Evolutionary conservation across 108 stramenopile species (phyloP).

Genomic region (Nitzschia sp.): DNA sequence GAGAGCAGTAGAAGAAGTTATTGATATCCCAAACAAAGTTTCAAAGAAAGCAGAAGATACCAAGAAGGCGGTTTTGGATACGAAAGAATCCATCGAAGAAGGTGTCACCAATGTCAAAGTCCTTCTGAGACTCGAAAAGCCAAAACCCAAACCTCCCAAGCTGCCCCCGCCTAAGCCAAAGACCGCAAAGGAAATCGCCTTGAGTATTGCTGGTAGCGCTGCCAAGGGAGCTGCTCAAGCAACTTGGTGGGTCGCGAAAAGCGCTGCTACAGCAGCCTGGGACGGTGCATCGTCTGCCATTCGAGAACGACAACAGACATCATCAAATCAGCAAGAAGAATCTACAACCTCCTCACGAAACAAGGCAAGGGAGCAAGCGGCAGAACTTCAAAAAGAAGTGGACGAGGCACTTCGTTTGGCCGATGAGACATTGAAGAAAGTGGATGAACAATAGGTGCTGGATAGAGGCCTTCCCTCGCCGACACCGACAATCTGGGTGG

Average conservation of each 20-base stretch:
- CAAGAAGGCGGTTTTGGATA: not conserved
- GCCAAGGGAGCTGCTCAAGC: slow-evolving; percentile 8
- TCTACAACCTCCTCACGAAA: not conserved
- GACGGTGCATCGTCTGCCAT: slow-evolving; percentile 8
- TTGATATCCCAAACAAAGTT: slow-evolving; percentile 16
- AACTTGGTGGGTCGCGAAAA: slow-evolving; percentile 8
- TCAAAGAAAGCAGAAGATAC: slow-evolving; percentile 15
- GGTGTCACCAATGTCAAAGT: slow-evolving; percentile 24
- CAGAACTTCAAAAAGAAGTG: slow-evolving; percentile 12
- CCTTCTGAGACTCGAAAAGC: slow-evolving; percentile 36
- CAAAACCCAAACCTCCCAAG: slow-evolving; percentile 38
- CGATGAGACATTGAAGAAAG: slow-evolving; percentile 7
- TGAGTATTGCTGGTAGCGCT: slow-evolving; percentile 16
- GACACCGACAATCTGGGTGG: no score
- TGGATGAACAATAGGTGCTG: no score
- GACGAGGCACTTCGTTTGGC: slow-evolving; percentile 17
- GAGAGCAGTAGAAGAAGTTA: slow-evolving; percentile 15
- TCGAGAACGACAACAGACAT: not conserved
- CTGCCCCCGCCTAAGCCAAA: slow-evolving; percentile 11
- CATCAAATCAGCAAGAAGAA: not conserved
- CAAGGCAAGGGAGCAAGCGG: not conserved
- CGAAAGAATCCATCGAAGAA: slow-evolving; percentile 15
- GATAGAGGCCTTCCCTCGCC: no score
- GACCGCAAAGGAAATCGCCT: slow-evolving; percentile 6
- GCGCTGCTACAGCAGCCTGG: slow-evolving; percentile 11